Base-by-base conservation (phyloP, 306 rosid genomes). In the Malus fusca region DNA sequence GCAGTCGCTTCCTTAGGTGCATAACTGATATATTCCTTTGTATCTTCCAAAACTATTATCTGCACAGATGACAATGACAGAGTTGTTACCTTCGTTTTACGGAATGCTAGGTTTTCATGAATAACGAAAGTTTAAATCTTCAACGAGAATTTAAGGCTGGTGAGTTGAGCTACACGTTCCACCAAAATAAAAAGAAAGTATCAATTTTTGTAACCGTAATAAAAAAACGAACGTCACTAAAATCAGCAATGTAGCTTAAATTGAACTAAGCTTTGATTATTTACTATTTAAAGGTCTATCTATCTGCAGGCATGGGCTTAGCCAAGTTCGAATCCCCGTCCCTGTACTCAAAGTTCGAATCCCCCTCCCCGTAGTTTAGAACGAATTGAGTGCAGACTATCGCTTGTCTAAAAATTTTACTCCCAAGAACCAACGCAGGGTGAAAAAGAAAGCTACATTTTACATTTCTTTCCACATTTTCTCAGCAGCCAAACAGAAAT, bases 21-120 rank as follows among this genome's bases (percentile, higher is more conserved):
- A 83, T 87, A 94, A 74, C 95, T 84, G 43, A 94, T 86, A 70
- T 90, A 91, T 53, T 90, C 96, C 68, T 82, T 77, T 23, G 97
- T 90, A 80, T 94, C 97, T 82, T 94, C 98, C 91, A 92, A 76
- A 82, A 88, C 97, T 67, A 94, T 88, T 55, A 94, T 94, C 98
- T 94, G 88, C 85, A 82, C 6, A 73, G n/a, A 65, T 11, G 71
- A 79, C 21, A 76, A 75, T 67, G 13, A 56, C 17, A 69, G 23
- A 69, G 31, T 15, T 11, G 31, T 31, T 3, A 14, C 23, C 55
- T 33, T 33, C 15, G 53, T 26, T 35, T 55, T 31, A n/a, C 17
- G 12, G 12, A 53, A 55, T 53, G 52, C 65, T n/a, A 21, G n/a
- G 60, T 26, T 69, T 48, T 46, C 22, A 21, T 26, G 13, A 69